Evolutionary conservation across 2,329 filamentous ascomycete genomes (phyloP).

Genomic region (Fusarium austroafricanum): DNA sequence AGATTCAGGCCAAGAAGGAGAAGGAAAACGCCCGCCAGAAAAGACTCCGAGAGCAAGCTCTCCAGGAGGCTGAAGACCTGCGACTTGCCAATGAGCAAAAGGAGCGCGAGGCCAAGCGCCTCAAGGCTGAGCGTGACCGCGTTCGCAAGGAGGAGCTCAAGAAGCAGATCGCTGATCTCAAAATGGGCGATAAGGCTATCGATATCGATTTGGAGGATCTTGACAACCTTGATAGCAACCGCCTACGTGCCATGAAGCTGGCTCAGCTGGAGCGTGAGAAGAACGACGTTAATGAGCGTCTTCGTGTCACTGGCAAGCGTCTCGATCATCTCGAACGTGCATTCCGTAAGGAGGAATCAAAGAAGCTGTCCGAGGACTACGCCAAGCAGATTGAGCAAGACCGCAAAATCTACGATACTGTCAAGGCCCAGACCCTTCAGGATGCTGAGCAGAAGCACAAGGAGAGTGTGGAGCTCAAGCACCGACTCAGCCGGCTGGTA

Average conservation of each 20-base stretch:
- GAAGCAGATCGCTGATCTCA: slow-evolving; percentile 90
- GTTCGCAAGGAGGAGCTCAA: slow-evolving; percentile 94
- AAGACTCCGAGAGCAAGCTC: slow-evolving; percentile 84
- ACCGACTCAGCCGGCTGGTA: slow-evolving; percentile 87
- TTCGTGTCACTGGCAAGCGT: slow-evolving; percentile 92
- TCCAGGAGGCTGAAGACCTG: slow-evolving; percentile 89
- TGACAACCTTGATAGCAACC: slow-evolving; percentile 87
- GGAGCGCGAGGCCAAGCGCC: slow-evolving; percentile 86
- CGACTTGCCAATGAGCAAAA: slow-evolving; percentile 92
- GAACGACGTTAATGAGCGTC: slow-evolving; percentile 91
- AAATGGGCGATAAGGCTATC: slow-evolving; percentile 82
- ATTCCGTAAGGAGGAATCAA: slow-evolving; percentile 93
- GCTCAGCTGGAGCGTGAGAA: slow-evolving; percentile 97
- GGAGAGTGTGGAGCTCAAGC: slow-evolving; percentile 92
- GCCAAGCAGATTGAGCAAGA: slow-evolving; percentile 84
- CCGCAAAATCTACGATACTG: slow-evolving; percentile 80
- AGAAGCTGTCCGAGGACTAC: slow-evolving; percentile 90
- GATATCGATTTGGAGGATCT: slow-evolving; percentile 84
- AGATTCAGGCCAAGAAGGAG: slow-evolving; percentile 87
- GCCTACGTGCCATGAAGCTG: slow-evolving; percentile 93
- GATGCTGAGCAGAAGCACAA: slow-evolving; percentile 90
- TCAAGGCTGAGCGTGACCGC: slow-evolving; percentile 88
- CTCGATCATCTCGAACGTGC: slow-evolving; percentile 98
- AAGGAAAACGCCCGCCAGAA: slow-evolving; percentile 93
- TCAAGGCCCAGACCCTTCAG: slow-evolving; percentile 80